Conservation (phyloP, 306 rosid genomes). For the Hippophae gyantsensis region DNA sequence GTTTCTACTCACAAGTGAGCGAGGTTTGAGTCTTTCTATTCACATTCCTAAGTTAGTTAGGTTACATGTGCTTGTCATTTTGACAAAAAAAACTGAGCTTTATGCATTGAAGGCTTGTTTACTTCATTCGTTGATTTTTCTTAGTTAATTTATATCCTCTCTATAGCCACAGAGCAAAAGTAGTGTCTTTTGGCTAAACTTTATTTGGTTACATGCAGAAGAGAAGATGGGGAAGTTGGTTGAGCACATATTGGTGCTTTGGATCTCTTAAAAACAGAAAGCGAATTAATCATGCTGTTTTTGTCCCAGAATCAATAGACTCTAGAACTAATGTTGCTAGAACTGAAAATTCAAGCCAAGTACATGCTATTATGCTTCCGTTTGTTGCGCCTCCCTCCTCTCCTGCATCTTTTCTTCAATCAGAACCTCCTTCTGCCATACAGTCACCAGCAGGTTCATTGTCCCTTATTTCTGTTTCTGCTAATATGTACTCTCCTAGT, state of each 20-base stretch:
- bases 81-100: too few species aligned
- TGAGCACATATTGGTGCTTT: conserved; percentile 60
- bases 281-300: conserved; percentile 63
- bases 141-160: background rate
- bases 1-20: too few species aligned
- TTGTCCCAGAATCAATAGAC: conserved; percentile 51
- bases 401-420: conserved; percentile 84
- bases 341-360: conserved; percentile 40
- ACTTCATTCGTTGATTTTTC: too few species aligned
- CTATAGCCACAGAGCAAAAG: conserved; percentile 3
- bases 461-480: conserved; percentile 51
- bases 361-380: conserved; percentile 43
- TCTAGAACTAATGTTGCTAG: conserved; percentile 26
- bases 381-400: conserved; percentile 93
- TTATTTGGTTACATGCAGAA: conserved; percentile 42
- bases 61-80: too few species aligned
- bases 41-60: too few species aligned
- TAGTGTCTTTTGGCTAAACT: conserved; percentile 8
- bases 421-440: conserved; percentile 79
- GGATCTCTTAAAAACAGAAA: conserved; percentile 53
- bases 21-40: too few species aligned
- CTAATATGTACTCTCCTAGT: conserved; percentile 81
- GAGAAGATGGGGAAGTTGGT: conserved; percentile 82
- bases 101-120: too few species aligned
- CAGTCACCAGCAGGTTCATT: conserved; percentile 61